Percentiles rank a stretch among this genome's conserved stretches.
These are phyloP conservation scores for Penicillium canescens DNA, from an alignment of 495 filamentous ascomycete genomes.

Conservation along the genomic window DNA sequence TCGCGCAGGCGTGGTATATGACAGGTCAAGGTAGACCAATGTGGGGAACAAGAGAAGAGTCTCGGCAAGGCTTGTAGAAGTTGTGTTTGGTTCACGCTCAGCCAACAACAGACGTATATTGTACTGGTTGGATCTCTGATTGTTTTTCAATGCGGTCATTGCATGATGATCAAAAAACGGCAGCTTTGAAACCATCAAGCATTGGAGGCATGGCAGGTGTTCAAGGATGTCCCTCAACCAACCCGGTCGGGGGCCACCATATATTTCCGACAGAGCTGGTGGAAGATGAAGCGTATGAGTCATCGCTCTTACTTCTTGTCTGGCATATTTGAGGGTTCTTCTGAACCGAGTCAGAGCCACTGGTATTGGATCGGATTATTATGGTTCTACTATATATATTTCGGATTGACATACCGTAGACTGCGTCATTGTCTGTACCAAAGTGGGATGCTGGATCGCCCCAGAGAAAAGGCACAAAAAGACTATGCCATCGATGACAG, in stretches of 20 bases:
- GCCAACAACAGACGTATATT: slow-evolving; percentile 58
- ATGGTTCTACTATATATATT: not conserved
- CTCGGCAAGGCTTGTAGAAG: slow-evolving; percentile 51
- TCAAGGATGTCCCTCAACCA: slow-evolving; percentile 66
- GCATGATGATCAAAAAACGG: slow-evolving; percentile 66
- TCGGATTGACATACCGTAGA: slow-evolving; percentile 49
- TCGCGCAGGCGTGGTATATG: slow-evolving; percentile 56
- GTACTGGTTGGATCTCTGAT: slow-evolving; percentile 25
- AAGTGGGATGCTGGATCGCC: slow-evolving; percentile 67
- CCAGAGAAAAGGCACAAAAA: slow-evolving; percentile 65
- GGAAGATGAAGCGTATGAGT: slow-evolving; percentile 70
- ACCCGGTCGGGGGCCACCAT: slow-evolving; percentile 58
- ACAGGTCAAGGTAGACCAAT: slow-evolving; percentile 62
- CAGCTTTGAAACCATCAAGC: slow-evolving; percentile 58
- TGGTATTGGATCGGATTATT: slow-evolving; percentile 17
- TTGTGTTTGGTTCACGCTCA: slow-evolving; percentile 58
- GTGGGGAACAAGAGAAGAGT: slow-evolving; percentile 53
- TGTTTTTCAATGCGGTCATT: slow-evolving; percentile 48
- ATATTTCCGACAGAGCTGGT: slow-evolving; percentile 65
- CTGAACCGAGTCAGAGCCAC: slow-evolving; percentile 65
- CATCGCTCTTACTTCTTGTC: slow-evolving; percentile 52
- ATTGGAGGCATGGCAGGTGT: slow-evolving; percentile 59
- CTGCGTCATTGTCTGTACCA: slow-evolving; percentile 60
- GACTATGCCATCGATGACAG: slow-evolving; percentile 56
- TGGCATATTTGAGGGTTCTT: slow-evolving; percentile 56